A percentile compares a stretch with the other conserved stretches of the same genome.
Conservation (phyloP, 176 grass and related monocot genomes). For the Stipa capillata region DNA sequence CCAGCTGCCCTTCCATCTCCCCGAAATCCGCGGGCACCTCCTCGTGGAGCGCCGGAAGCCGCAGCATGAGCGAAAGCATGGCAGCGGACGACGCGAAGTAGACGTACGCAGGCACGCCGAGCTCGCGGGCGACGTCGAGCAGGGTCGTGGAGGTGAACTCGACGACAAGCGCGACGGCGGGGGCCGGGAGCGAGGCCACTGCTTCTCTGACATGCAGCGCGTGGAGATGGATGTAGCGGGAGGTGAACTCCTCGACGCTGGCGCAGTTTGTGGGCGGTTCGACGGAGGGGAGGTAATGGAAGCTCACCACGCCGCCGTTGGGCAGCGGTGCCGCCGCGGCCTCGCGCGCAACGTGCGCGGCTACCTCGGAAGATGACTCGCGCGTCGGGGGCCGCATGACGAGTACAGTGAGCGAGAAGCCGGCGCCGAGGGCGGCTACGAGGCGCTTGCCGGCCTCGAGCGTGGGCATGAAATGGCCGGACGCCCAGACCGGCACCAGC, state of each 20-base stretch:
- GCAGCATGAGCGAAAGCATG: slow-evolving; percentile 21
- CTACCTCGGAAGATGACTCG: neutral
- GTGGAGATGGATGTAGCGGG: slow-evolving; percentile 22
- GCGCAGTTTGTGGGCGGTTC: neutral
- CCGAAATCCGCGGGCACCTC: neutral
- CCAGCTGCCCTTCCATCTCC: neutral
- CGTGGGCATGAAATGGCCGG: neutral
- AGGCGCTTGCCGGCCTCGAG: neutral
- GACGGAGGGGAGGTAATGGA: slow-evolving; percentile 3
- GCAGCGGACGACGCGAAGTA: slow-evolving; percentile 21
- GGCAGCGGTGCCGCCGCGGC: neutral
- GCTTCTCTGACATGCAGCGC: slow-evolving; percentile 6
- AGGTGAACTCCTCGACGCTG: slow-evolving; percentile 16
- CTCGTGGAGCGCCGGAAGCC: slow-evolving; percentile 22
- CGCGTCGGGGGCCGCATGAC: neutral
- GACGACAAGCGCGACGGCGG: slow-evolving; percentile 14
- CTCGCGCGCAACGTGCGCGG: neutral
- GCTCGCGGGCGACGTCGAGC: slow-evolving; percentile 24
- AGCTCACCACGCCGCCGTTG: neutral
- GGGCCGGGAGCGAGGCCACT: neutral
- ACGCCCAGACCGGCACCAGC: neutral
- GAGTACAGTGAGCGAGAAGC: neutral
- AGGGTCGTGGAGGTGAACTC: slow-evolving; percentile 26
- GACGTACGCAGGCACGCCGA: slow-evolving; percentile 29
- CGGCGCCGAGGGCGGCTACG: neutral